These are phyloP conservation scores for Cutaneotrichosporon sp. DNA, from an alignment of 1,284 basidiomycete genomes.

Conservation along the genomic window DNA sequence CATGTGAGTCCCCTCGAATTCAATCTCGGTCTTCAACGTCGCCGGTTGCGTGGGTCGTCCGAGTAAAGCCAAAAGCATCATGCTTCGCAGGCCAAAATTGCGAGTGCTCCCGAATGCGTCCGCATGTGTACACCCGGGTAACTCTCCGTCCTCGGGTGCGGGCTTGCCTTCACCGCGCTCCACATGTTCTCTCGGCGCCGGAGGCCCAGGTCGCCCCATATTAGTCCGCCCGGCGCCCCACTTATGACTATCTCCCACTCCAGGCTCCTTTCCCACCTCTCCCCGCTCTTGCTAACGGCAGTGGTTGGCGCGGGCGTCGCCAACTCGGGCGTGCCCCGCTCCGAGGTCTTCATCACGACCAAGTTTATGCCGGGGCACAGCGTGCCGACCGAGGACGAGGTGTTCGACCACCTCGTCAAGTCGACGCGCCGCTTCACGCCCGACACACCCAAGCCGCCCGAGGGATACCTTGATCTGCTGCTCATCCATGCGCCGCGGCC, in stretches of 20 bases:
- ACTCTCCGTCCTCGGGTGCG: not conserved
- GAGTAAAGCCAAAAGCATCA: too few relatives aligned
- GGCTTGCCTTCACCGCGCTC: not conserved
- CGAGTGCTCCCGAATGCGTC: not conserved
- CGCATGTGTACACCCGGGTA: not conserved
- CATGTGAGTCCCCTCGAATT: constrained; percentile 61
- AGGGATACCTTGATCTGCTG: constrained; percentile 69
- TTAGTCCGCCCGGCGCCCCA: not conserved
- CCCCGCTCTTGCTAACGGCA: constrained; percentile 14
- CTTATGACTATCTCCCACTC: too few relatives aligned
- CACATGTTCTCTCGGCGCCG: not conserved
- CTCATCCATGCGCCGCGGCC: constrained; percentile 62
- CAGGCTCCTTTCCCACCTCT: not conserved
- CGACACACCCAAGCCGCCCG: constrained; percentile 11
- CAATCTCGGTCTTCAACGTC: too few relatives aligned
- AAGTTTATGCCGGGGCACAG: constrained; percentile 63
- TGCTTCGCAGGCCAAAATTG: not conserved
- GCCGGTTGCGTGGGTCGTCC: too few relatives aligned
- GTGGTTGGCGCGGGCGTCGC: constrained; percentile 37
- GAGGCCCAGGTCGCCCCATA: not conserved
- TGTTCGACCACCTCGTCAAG: constrained; percentile 40
- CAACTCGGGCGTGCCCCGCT: constrained; percentile 37
- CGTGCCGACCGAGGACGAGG: constrained; percentile 53
- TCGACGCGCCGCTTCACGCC: constrained; percentile 27
- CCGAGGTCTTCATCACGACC: constrained; percentile 57